Base-by-base conservation (phyloP, 2,329 filamentous ascomycete species). In the Calonectria henricotiae region DNA sequence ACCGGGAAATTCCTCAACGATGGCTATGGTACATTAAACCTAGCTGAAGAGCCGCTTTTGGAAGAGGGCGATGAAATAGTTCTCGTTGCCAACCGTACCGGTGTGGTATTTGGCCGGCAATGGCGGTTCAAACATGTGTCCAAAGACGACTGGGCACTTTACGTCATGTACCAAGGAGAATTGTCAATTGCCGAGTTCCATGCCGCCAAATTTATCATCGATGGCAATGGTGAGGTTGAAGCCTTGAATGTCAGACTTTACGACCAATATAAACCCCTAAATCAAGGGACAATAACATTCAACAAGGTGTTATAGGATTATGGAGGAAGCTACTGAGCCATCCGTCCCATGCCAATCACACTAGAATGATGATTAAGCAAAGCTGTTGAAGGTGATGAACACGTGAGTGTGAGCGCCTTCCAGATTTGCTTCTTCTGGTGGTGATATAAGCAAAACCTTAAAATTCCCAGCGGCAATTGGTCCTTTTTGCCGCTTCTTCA, bases 81-180 rank as follows among this genome's bases (percentile, higher is more conserved):
- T 23, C n/a, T 46, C n/a, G n/a, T 23, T 46, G 43, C 43, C 43
- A 46, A 46, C n/a, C 43, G 43, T n/a, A 46, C 43, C 9, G 43
- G 20, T 12, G 20, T 20, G 23, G n/a, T 46, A 46, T 46, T 17
- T 17, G 43, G 43, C 43, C 17, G 8, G 8, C 43, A 46, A 17
- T 46, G 43, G 43, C 43, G 43, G n/a, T 46, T 46, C 43, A 20
- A 46, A 7, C 43, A 46, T 46, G 43, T 46, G 9, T 46, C n/a
- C 23, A n/a, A 20, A 46, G n/a, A 46, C n/a, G n/a, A 46, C 20
- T 46, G 43, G 43, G 23, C 43, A 1, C n/a, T 46, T 3, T 46
- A 46, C 43, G 23, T 46, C n/a, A 46, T 46, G 43, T 46, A 46
- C 43, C 43, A n/a, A 46, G 43, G 43, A n/a, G 43, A 46, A n/a